Base-by-base conservation (phyloP, 2,329 filamentous ascomycete genomes). In the Dactylellina sp. region DNA sequence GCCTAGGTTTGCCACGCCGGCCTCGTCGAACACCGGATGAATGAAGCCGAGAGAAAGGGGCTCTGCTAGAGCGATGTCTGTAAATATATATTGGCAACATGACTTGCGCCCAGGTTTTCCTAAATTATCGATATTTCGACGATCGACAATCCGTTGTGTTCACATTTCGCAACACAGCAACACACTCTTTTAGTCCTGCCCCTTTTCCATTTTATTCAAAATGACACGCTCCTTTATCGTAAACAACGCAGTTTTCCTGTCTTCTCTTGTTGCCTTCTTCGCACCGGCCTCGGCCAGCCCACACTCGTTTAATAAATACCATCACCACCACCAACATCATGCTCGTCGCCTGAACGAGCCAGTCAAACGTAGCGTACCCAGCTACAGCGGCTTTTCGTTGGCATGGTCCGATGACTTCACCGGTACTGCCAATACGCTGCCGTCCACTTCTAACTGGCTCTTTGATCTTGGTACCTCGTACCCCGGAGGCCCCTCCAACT, bases 401-500 rank as follows among this genome's bases (percentile, higher is more conserved):
- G 71, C 71, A 6, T 78, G 61, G 25, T 42, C 75, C 47, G 82
- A 82, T 52, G 81, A 82, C 77, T 82, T 82, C 42, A 77, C 77
- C 65, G 79, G 80, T 37, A 46, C 75, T 39, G 57, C 75, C 55
- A 79, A 79, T 25, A 76, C 79, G 7, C 79, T 81, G 2, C 81
- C 82, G 1, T 81, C 81, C 39, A 46, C 78, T 22, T 77, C 79
- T 12, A 84, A 83, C 77, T 86, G 84, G 84, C 79, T 80, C 28
- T 75, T 82, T 56, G 81, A 83, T 74, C 77, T 79, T n/a, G 84
- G 84, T 53, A 85, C 83, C 0, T 75, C 77, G 7, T 86, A 86
- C 75, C 80, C 83, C 0, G 82, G 82, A n/a, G 84, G 84, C 0
- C 78, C 83, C 0, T 60, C 78, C 6, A 80, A 82, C 72, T 86